Evolutionary conservation across 208 protist genomes (phyloP).

Genomic region (Acanthamoeba healyi): DNA sequence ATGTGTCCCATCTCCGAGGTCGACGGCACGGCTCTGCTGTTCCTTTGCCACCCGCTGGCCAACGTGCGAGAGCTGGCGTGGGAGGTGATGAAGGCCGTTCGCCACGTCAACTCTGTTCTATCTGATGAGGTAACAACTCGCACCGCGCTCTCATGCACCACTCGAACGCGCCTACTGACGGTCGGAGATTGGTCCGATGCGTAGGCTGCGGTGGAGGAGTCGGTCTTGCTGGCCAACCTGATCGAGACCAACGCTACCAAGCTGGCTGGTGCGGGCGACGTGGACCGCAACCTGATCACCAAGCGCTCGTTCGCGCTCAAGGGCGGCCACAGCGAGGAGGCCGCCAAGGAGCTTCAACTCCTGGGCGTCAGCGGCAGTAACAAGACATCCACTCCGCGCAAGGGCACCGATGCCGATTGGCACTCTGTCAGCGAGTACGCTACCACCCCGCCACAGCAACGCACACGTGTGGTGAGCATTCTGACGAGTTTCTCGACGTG

Average conservation of each 20-base stretch:
- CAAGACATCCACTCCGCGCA: no score
- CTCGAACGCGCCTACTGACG: no score
- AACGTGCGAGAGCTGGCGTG: constrained; percentile 13
- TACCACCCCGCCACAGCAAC: neutral
- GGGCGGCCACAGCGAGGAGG: constrained; percentile 15
- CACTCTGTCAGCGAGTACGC: constrained; percentile 20
- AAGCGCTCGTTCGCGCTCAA: constrained; percentile 8
- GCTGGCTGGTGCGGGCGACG: neutral
- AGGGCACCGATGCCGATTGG: constrained; percentile 7
- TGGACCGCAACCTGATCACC: constrained; percentile 20
- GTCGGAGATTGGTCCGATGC: no score
- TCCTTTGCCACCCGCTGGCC: neutral
- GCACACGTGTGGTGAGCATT: no score
- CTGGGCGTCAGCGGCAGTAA: constrained; percentile 19
- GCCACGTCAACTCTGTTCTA: constrained; percentile 20
- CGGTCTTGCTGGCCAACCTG: neutral
- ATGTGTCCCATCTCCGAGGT: constrained; percentile 16
- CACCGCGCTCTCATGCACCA: no score
- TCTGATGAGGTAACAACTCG: no score
- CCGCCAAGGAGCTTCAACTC: neutral
- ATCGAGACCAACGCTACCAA: constrained; percentile 18
- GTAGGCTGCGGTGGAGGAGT: neutral
- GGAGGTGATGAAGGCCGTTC: neutral
- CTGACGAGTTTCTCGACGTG: no score
- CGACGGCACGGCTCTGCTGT: constrained; percentile 60